Conservation (phyloP, 148 eudicot species). For the Drosera capensis region DNA sequence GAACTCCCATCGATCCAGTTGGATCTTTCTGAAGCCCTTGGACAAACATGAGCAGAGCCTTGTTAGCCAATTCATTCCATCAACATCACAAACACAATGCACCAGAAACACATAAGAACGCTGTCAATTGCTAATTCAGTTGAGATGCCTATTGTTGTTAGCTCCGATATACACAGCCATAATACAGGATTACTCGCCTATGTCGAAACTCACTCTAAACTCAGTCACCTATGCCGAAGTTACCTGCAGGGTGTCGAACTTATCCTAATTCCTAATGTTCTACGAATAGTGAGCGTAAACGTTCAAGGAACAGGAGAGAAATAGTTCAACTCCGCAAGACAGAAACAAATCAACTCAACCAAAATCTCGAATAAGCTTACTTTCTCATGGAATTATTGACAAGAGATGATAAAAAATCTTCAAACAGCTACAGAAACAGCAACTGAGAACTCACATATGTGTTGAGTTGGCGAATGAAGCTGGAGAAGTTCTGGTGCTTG, state of each 20-base stretch:
- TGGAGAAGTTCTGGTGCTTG: background rate
- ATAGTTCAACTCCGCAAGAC: too few species aligned
- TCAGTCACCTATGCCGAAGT: too few species aligned
- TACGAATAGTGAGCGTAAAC: too few species aligned
- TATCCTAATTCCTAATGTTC: too few species aligned
- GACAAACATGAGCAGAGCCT: slow-evolving; percentile 1
- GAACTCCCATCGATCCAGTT: slow-evolving; percentile 62
- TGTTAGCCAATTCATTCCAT: background rate
- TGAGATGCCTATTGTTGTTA: too few species aligned
- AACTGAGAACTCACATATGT: background rate
- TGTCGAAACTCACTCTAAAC: too few species aligned
- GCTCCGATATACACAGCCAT: too few species aligned
- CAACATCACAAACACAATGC: background rate
- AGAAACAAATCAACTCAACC: background rate
- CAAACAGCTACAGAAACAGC: background rate
- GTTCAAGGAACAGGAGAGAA: too few species aligned
- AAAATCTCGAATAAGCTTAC: background rate
- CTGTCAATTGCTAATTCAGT: background rate
- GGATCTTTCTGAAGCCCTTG: slow-evolving; percentile 66
- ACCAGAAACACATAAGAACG: background rate
- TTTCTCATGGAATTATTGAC: background rate
- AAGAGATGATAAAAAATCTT: background rate
- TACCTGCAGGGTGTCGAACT: too few species aligned
- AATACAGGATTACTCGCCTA: too few species aligned
- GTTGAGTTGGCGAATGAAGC: slow-evolving; percentile 1